A percentile compares a stretch with the other conserved stretches of the same genome.
phyloP scores from a whole-genome alignment of 768 basidiomycete genomes.

The Kwoniella newhampshirensis region DNA sequence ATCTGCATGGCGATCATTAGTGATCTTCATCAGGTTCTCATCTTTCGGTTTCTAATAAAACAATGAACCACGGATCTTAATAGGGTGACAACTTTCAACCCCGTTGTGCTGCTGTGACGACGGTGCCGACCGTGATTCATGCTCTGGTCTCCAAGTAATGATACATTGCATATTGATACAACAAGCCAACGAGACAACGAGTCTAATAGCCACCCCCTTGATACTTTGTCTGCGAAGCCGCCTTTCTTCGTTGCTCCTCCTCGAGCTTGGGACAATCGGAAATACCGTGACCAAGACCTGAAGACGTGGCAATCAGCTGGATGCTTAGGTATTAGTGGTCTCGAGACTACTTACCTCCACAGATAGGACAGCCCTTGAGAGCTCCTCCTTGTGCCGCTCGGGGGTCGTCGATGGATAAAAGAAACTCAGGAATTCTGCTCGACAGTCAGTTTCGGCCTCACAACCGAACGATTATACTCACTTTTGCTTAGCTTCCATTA shows the following conservation, averaged over 20 bases:
- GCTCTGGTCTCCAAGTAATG: too few relatives aligned
- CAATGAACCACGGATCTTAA: too few relatives aligned
- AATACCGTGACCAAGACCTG: slow-evolving; percentile 89
- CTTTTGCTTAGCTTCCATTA: slow-evolving; percentile 98
- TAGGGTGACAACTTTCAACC: too few relatives aligned
- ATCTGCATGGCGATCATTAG: too few relatives aligned
- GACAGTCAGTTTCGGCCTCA: background rate
- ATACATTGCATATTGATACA: background rate
- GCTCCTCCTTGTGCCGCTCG: slow-evolving; percentile 73
- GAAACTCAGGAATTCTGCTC: slow-evolving; percentile 84
- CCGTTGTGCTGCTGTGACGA: too few relatives aligned
- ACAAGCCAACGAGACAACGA: background rate
- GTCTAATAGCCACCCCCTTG: slow-evolving; percentile 59
- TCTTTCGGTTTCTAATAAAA: too few relatives aligned
- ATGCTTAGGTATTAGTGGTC: background rate
- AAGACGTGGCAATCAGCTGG: background rate
- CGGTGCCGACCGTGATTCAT: too few relatives aligned
- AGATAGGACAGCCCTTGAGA: slow-evolving; percentile 87
- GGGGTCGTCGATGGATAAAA: slow-evolving; percentile 85
- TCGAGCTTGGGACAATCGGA: slow-evolving; percentile 96
- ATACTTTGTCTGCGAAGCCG: slow-evolving; percentile 77
- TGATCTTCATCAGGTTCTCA: too few relatives aligned
- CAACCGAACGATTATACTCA: slow-evolving; percentile 55
- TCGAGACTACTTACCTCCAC: slow-evolving; percentile 67
- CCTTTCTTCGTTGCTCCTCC: slow-evolving; percentile 83